phyloP scores from a whole-genome alignment of 371 early-diverging fungal genomes.

The Paraphysoderma sedebokerense region DNA sequence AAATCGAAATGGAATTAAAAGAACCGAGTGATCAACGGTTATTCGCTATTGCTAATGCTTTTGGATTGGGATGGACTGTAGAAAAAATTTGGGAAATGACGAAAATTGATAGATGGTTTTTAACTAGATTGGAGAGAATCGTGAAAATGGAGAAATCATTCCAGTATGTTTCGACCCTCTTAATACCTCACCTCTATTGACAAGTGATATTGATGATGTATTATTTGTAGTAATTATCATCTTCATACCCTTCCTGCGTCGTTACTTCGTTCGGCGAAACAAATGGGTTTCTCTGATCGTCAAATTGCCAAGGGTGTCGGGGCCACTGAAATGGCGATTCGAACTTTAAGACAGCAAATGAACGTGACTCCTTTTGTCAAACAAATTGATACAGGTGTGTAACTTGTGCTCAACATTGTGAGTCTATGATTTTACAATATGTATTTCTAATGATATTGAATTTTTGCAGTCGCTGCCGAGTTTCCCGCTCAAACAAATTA shows the following conservation, averaged over 20 bases:
- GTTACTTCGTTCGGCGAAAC: slow-evolving; percentile 57
- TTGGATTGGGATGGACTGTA: slow-evolving; percentile 54
- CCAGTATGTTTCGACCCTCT: not conserved
- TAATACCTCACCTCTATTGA: not conserved
- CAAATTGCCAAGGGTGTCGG: slow-evolving; percentile 54
- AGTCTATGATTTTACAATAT: not conserved
- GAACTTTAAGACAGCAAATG: slow-evolving; percentile 54
- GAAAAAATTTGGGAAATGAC: slow-evolving; percentile 75
- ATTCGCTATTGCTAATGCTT: slow-evolving; percentile 82
- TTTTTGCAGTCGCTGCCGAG: slow-evolving; percentile 65
- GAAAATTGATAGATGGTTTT: slow-evolving; percentile 87
- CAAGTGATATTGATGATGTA: not conserved
- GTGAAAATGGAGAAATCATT: slow-evolving; percentile 16
- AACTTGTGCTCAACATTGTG: slow-evolving; percentile 5
- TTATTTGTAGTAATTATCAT: not conserved
- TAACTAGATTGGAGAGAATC: slow-evolving; percentile 70
- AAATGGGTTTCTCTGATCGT: slow-evolving; percentile 82
- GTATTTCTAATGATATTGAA: not conserved
- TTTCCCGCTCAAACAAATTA: slow-evolving; percentile 93
- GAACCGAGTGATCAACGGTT: slow-evolving; percentile 79
- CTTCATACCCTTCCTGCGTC: slow-evolving; percentile 25
- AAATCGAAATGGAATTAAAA: slow-evolving; percentile 56
- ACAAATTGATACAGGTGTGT: slow-evolving; percentile 71
- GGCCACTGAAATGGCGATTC: slow-evolving; percentile 74
- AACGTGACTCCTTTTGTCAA: slow-evolving; percentile 82